Percentiles rank a stretch among this genome's conserved stretches.
Evolutionary conservation across 768 basidiomycete genomes (phyloP).

Genomic region (Hygrophorus russula): DNA sequence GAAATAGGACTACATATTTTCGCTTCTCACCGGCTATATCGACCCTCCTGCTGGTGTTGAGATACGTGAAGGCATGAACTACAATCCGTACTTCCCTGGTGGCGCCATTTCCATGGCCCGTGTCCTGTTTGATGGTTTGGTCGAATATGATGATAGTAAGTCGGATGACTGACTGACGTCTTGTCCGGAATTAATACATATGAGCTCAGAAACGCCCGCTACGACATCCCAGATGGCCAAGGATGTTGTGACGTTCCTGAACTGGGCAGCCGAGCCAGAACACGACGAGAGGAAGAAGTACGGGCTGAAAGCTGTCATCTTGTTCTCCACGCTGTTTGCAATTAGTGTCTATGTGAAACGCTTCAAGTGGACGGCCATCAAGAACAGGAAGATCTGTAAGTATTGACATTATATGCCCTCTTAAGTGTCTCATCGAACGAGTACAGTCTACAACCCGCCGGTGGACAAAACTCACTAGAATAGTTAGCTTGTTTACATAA

Average conservation of each 20-base stretch:
- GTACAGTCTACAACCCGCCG: constrained; percentile 52
- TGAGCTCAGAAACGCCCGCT: constrained; percentile 70
- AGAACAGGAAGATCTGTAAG: constrained; percentile 88
- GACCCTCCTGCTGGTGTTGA: constrained; percentile 95
- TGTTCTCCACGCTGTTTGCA: constrained; percentile 77
- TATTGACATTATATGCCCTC: constrained; percentile 10
- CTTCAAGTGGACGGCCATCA: constrained; percentile 89
- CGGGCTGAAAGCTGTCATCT: constrained; percentile 90
- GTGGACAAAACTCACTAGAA: constrained; percentile 46
- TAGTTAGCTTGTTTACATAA: no score
- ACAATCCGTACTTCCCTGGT: constrained; percentile 98
- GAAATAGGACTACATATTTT: constrained; percentile 87
- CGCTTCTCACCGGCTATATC: constrained; percentile 92
- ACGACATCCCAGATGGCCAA: constrained; percentile 99
- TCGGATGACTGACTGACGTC: background rate
- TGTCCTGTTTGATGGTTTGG: constrained; percentile 88
- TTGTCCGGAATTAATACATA: background rate
- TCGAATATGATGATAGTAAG: constrained; percentile 77
- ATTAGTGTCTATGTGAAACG: constrained; percentile 85
- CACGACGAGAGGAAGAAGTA: constrained; percentile 96
- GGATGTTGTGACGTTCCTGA: constrained; percentile 91
- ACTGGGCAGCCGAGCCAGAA: constrained; percentile 97
- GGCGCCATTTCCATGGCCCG: constrained; percentile 99
- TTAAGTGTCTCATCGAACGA: constrained; percentile 1
- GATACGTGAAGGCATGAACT: constrained; percentile 96